Base-by-base conservation (phyloP, 345 rosid genomes). In the Aurinia saxatilis region DNA sequence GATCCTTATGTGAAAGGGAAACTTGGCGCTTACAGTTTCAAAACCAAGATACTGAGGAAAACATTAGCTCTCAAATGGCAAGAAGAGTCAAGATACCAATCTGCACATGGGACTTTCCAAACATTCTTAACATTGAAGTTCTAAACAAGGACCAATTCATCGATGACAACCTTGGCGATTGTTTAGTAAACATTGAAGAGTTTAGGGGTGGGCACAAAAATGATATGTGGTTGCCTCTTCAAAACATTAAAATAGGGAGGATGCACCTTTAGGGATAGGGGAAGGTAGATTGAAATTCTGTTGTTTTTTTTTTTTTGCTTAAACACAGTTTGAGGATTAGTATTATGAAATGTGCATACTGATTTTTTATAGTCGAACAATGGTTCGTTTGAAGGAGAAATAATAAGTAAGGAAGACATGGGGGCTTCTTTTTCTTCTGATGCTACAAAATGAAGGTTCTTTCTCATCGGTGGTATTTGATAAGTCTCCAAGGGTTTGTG, bases 1-100 rank as follows among this genome's bases (percentile, higher is more conserved):
- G n/a, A n/a, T n/a, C n/a, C n/a, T n/a, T n/a, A n/a, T n/a, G n/a
- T 90, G 73, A 93, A 87, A 77, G 99, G 99, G 54, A 81, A 83
- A 63, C 82, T 90, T 60, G 97, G 99, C 11, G 65, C 81, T 6
- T 85, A 82, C 75, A 81, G 84, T 63, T 85, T 93, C 73, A 85
- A 76, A 77, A 90, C 95, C 12, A 82, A 81, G 75, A 76, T 65
- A 5, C 74, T 77, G 13, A 67, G 57, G 84, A 93, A 90, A 74
- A 87, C 96, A 0, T 47, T 93, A 66, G 25, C 81, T 70, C 99
- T 97, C 29, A 90, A 81, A 72, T 90, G 99, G 99, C 87, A 67
- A 0, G 99, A 93, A 76, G 96, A 84, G 63, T 93, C 60, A 81
- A 74, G 73, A 77, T 93, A 53, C 99, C 99, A 47, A 71, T 93